Base-by-base conservation (phyloP, 768 basidiomycete species). In the Steccherinum ochraceum region DNA sequence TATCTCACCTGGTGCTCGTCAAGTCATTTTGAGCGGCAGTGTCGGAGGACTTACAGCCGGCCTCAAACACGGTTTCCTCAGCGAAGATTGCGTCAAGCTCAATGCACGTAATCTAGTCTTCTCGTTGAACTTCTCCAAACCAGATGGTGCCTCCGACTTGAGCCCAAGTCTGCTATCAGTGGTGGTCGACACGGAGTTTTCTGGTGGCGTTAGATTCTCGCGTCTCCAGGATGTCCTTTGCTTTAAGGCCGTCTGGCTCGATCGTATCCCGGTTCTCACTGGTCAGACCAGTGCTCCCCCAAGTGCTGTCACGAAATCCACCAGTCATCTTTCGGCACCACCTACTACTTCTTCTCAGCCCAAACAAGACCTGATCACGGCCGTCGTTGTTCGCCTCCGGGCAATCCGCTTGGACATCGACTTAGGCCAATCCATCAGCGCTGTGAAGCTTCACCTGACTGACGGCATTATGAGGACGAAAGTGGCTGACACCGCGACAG, bases 241-340 rank as follows among this genome's bases (percentile, higher is more conserved):
- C 65, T 92, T 95, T 77, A 94, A 94, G 65, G 92, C 93, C 4
- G 90, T 95, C 12, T 95, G 93, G 91, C 65, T 95, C 43, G 92
- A 94, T 61, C 82, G 83, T 30, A 89, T 94, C 23, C 89, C 91
- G 0, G 69, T 88, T 5, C 79, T 93, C 59, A 79, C 80, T 18
- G 65, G 72, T 35, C 74, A 68, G 27, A 66, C 69, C 47, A 56
- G 63, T 46, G 56, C 61, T 30, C 23, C 65, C 19, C 12, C 40
- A 56, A 5, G 51, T 62, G 44, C 55, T 66, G 19, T 49, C 53
- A 20, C 50, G 59, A 13, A 56, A 51, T 25, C 51, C 4, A 23
- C 46, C 58, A 20, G 53, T 59, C 16, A 55, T 58, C 21, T 43
- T 5, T 43, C 41, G 7, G 41, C 41, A 10, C 10, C 10, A 18